Base-by-base conservation (phyloP, 805 yeast genomes). In the Torulaspora franciscae region DNA sequence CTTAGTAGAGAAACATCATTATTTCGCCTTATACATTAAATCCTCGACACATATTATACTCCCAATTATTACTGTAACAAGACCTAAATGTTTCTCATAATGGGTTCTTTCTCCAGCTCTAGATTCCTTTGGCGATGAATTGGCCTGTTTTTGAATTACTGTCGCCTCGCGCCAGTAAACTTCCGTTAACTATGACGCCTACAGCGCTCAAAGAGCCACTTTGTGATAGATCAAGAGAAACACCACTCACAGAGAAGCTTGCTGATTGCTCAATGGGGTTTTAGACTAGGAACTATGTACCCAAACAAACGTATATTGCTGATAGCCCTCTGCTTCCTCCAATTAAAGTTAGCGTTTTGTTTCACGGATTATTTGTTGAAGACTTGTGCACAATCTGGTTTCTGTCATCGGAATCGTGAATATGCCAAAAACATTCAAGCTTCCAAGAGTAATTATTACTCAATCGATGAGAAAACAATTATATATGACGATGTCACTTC, bases 321-420 rank as follows among this genome's bases (percentile, higher is more conserved):
- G n/a, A 25, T 39, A 23, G 26, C 36, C 1, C 28, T 38, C 28
- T 32, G 32, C 9, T 29, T 43, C 23, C 26, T 27, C 25, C 51
- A 45, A 30, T 35, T 45, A 11, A 45, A 35, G 9, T 24, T 22
- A 1, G 42, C 22, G 15, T 14, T 10, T 24, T 76, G 75, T 1
- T 88, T 81, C 30, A 81, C 83, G 54, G 79, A 76, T 2, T 79
- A 81, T 50, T 65, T 87, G 43, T 84, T 88, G 71, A 85, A 87
- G 59, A 77, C 72, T 10, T 90, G 98, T 64, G 78, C 72, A 5
- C 82, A 84, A 56, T 76, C 88, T 13, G 95, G 96, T 6, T 89
- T 90, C 60, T 90, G 98, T 60, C 66, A 73, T 40, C 74, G 98
- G 63, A 86, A 90, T 57, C 70, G 91, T 44, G 79, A 77, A 46